A percentile compares a stretch with the other conserved stretches of the same genome.
Conservation (phyloP, 768 basidiomycete genomes). For the Pisolithus marmoratus region DNA sequence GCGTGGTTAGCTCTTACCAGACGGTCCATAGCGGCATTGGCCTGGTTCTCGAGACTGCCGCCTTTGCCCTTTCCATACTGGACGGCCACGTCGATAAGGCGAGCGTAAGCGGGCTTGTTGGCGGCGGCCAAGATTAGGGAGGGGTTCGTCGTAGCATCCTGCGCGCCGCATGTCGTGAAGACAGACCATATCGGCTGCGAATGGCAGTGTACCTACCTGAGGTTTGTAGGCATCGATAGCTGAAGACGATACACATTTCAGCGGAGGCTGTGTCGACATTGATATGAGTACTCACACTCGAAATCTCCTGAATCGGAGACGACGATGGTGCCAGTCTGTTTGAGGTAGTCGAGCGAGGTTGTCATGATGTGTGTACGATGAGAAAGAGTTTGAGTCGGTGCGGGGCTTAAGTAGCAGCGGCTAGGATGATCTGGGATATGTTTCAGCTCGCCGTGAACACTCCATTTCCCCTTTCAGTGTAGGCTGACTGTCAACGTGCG, state of each 20-base stretch:
- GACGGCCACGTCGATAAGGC: conserved; percentile 73
- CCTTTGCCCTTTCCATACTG: conserved; percentile 76
- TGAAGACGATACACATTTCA: conserved; percentile 32
- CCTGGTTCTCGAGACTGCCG: conserved; percentile 66
- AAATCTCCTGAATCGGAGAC: conserved; percentile 98
- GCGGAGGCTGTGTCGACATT: not conserved
- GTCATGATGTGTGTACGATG: conserved; percentile 55
- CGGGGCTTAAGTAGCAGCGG: not conserved
- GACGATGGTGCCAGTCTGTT: conserved; percentile 91
- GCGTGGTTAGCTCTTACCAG: conserved; percentile 49
- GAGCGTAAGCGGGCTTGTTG: conserved; percentile 81
- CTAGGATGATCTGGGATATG: no score
- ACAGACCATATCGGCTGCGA: conserved; percentile 3
- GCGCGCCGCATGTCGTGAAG: conserved; percentile 8
- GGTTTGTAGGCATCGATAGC: conserved; percentile 97
- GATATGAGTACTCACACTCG: conserved; percentile 47
- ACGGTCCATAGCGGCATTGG: conserved; percentile 79
- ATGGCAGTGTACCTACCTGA: conserved; percentile 44
- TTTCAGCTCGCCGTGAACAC: not conserved
- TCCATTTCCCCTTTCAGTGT: not conserved
- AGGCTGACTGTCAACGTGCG: not conserved
- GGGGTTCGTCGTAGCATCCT: conserved; percentile 99
- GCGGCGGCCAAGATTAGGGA: conserved; percentile 91
- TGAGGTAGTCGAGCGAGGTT: conserved; percentile 77
- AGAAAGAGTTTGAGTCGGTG: not conserved